These are phyloP conservation scores for Ceratobasidium sp. DNA, from an alignment of 1,284 basidiomycete genomes.

Conservation along the genomic window DNA sequence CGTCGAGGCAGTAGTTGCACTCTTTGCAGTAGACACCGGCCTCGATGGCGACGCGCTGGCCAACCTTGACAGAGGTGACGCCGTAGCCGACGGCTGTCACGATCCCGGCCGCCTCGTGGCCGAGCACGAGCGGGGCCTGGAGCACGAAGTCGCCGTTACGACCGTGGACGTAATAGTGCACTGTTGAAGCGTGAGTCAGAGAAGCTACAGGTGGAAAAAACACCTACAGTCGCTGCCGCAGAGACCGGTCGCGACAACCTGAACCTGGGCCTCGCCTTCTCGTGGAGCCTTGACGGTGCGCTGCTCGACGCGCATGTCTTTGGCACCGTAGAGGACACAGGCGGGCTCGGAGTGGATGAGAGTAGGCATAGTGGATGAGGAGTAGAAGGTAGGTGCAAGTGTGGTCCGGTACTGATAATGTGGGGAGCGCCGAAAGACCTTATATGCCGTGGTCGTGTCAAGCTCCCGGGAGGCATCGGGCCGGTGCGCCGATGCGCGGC, in stretches of 20 bases:
- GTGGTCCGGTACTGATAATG: constrained; percentile 44
- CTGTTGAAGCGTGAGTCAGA: constrained; percentile 55
- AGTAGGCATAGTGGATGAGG: constrained; percentile 61
- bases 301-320: constrained; percentile 76
- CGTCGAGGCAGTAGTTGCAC: constrained; percentile 54
- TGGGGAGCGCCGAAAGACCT: constrained; percentile 26
- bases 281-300: constrained; percentile 74
- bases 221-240: constrained; percentile 90
- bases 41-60: constrained; percentile 94
- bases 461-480: neutral
- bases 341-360: constrained; percentile 67
- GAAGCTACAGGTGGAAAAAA: neutral
- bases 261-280: constrained; percentile 75
- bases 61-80: constrained; percentile 69
- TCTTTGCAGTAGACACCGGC: constrained; percentile 77
- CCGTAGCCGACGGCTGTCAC: constrained; percentile 77
- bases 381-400: constrained; percentile 38
- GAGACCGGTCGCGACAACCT: constrained; percentile 84
- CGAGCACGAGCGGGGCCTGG: constrained; percentile 84
- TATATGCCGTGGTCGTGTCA: constrained; percentile 43
- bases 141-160: constrained; percentile 93
- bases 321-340: constrained; percentile 75
- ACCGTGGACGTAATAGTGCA: constrained; percentile 90
- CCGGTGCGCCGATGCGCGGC: constrained; percentile 32
- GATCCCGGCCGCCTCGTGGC: constrained; percentile 90